Evolutionary conservation across 129 eudicot genomes (phyloP), one percentile per base, ranked within the genome.

Genomic region (Rutidosis leptorrhynchoides): DNA sequence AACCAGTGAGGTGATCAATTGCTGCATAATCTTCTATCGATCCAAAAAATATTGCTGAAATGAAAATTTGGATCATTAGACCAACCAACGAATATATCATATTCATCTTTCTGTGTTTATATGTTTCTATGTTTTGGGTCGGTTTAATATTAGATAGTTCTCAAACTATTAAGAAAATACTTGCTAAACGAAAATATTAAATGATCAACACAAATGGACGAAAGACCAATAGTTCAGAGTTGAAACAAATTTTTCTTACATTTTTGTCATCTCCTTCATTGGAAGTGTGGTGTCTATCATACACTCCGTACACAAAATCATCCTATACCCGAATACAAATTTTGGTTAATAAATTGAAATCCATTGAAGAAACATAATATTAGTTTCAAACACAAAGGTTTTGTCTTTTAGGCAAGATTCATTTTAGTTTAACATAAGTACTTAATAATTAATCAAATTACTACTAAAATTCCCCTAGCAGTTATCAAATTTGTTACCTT

Each of bases 201-300:
- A 65, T 52, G 8, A 17, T 32, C 25, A 1, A 46, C 48, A 40
- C 29, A 49, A 17, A 24, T 57, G 49, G 35, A 29, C n/a, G n/a
- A 72, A 57, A 16, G 5, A 5, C 7, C 7, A 55, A 23, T 17
- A 12, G 5, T 22, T 28, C 20, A 15, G 16, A 56, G 46, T 48
- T 27, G 0, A 52, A 71, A 40, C 45, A 35, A 40, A 53, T 17
- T 28, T 49, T 17, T 15, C 70, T 40, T 72, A 83, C 95, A 90
- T 83, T 68, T n/a, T n/a, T 80, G 27, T 87, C 87, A 28, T 83
- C 86, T 59, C 74, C 77, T 78, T 83, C 98, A 56, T 45, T 64
- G 72, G 73, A 91, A 8, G 98, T 91, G 78, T 91, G 98, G 69
- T 85, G 94, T 2, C 52, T 90, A 85, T 91, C 98, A 68, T 81